Conservation (phyloP, 176 grass and related monocot species). For the Aechmea fasciata region DNA sequence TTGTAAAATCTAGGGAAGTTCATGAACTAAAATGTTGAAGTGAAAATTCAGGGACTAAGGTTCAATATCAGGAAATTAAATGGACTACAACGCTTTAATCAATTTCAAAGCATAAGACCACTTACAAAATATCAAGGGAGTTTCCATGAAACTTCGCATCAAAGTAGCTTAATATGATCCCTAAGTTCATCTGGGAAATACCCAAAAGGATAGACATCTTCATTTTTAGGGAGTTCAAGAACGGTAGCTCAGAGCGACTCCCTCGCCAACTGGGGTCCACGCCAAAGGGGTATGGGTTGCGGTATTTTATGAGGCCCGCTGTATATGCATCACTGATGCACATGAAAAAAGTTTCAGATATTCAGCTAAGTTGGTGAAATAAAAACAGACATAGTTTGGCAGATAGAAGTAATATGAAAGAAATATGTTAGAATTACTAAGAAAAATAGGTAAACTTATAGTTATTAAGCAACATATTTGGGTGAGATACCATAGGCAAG, state of each 20-base stretch:
- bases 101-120: constrained; percentile 12
- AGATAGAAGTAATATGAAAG: not conserved
- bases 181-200: constrained; percentile 93
- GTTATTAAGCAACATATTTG: too few species aligned
- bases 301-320: constrained; percentile 75
- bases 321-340: constrained; percentile 69
- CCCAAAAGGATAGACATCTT: constrained; percentile 99
- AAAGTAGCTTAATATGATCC: constrained; percentile 92
- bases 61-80: too few species aligned
- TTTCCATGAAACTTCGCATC: constrained; percentile 89
- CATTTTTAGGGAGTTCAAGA: constrained; percentile 99
- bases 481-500: too few species aligned
- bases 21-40: too few species aligned
- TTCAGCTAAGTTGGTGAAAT: not conserved
- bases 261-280: constrained; percentile 98
- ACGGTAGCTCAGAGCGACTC: constrained; percentile 91
- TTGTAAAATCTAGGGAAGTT: too few species aligned
- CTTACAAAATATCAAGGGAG: constrained; percentile 81
- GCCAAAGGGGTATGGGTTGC: constrained; percentile 89
- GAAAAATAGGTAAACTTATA: not conserved
- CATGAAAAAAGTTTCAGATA: constrained; percentile 17
- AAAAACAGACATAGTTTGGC: constrained; percentile 4
- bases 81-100: too few species aligned
- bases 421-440: not conserved
- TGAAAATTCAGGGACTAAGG: too few species aligned